Conservation (phyloP, 768 basidiomycete species). For the Hericium erinaceus region DNA sequence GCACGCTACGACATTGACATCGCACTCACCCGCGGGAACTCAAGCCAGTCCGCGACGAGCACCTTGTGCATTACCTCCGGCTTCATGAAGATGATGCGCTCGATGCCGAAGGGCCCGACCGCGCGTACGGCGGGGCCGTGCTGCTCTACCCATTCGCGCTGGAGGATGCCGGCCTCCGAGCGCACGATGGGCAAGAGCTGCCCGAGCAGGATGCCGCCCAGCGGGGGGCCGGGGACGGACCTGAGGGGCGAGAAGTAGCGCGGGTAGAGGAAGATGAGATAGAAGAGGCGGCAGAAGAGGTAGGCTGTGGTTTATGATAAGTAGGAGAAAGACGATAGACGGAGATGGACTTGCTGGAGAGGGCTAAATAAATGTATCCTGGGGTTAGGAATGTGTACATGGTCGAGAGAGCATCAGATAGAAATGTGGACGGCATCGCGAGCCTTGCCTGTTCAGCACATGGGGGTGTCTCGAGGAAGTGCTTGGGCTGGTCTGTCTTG, state of each 20-base stretch:
- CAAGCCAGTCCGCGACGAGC: conserved; percentile 8
- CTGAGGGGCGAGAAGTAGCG: conserved; percentile 27
- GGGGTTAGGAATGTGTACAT: background rate
- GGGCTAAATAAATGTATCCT: background rate
- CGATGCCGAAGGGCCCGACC: conserved; percentile 11
- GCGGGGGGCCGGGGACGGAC: conserved; percentile 29
- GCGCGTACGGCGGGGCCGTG: conserved; percentile 9
- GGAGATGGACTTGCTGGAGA: background rate
- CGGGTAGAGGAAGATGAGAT: background rate
- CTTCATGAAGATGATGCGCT: conserved; percentile 8
- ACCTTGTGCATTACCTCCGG: conserved; percentile 11
- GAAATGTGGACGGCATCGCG: background rate
- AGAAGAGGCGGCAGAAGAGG: background rate
- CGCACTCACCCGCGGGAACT: conserved; percentile 9
- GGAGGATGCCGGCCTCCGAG: conserved; percentile 29
- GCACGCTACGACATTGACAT: background rate
- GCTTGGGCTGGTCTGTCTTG: background rate
- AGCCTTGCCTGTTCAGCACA: background rate
- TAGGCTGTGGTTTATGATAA: background rate
- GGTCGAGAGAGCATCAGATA: background rate
- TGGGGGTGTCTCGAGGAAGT: background rate
- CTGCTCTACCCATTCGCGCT: conserved; percentile 8
- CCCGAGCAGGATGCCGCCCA: conserved; percentile 26
- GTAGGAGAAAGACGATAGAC: background rate
- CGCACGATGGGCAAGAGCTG: conserved; percentile 30